Evolutionary conservation across 2,329 filamentous ascomycete genomes (phyloP).

Genomic region (Ascochyta clinopodiicola): DNA sequence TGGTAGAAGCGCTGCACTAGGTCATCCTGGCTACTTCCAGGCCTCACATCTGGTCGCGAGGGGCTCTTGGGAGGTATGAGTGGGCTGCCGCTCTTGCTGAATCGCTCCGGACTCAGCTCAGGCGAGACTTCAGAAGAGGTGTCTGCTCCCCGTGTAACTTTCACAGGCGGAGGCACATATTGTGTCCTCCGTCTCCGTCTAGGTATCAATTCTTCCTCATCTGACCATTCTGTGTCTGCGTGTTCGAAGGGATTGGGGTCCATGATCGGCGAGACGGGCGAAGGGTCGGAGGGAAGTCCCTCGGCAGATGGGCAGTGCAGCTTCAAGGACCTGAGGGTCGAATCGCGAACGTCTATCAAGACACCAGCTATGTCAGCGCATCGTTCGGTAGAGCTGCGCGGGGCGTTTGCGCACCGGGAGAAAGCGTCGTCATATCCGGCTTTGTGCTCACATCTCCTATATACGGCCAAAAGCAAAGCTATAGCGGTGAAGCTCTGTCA

Average conservation of each 20-base stretch:
- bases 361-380: slow-evolving; percentile 31
- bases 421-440: slow-evolving; percentile 35
- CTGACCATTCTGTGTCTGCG: slow-evolving; percentile 46
- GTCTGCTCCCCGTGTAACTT: slow-evolving; percentile 30
- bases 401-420: slow-evolving; percentile 28
- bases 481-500: slow-evolving; percentile 13
- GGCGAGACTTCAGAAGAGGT: slow-evolving; percentile 35
- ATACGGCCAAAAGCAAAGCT: slow-evolving; percentile 10
- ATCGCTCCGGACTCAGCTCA: slow-evolving; percentile 29
- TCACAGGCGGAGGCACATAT: slow-evolving; percentile 39
- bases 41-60: slow-evolving; percentile 40
- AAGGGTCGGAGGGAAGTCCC: slow-evolving; percentile 30
- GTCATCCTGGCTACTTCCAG: slow-evolving; percentile 46
- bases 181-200: slow-evolving; percentile 36
- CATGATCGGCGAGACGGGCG: slow-evolving; percentile 28
- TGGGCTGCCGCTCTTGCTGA: slow-evolving; percentile 32
- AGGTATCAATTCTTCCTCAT: slow-evolving; percentile 47
- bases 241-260: slow-evolving; percentile 40
- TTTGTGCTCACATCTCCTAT: slow-evolving; percentile 18
- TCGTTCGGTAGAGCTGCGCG: slow-evolving; percentile 15
- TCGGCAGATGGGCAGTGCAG: slow-evolving; percentile 48
- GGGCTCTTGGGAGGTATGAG: slow-evolving; percentile 46
- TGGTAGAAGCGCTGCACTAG: slow-evolving; percentile 47
- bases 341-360: slow-evolving; percentile 44
- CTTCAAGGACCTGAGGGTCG: slow-evolving; percentile 46